Evolutionary conservation across 345 rosid genomes (phyloP).

Genomic region (Clausena lansium): DNA sequence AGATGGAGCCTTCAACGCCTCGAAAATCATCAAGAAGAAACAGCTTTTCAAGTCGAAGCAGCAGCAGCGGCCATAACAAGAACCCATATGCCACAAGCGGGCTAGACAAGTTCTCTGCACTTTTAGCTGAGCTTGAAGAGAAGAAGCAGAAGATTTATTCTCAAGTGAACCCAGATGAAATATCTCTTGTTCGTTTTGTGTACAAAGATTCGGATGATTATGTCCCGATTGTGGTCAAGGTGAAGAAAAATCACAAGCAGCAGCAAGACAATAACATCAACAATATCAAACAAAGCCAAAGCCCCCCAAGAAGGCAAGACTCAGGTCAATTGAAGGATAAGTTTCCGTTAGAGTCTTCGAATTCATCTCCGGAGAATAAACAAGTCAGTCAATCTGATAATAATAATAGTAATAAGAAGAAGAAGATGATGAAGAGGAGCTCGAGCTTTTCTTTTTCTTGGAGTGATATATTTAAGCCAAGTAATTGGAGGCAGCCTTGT

Average conservation of each 20-base stretch:
- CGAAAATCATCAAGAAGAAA: constrained; percentile 36
- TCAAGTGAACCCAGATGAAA: constrained; percentile 37
- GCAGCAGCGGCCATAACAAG: constrained; percentile 27
- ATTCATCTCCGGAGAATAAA: constrained; percentile 9
- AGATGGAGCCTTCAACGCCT: constrained; percentile 27
- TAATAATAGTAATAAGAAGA: constrained; percentile 5
- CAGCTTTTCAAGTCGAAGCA: constrained; percentile 14
- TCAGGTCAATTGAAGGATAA: neutral
- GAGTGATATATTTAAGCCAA: constrained; percentile 20
- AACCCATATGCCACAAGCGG: constrained; percentile 78
- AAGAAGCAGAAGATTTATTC: constrained; percentile 58
- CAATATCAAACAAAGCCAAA: constrained; percentile 8
- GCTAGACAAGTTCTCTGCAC: constrained; percentile 71
- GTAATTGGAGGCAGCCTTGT: constrained; percentile 39
- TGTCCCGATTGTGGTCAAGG: constrained; percentile 57
- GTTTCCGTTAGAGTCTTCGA: neutral
- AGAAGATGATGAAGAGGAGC: constrained; percentile 9
- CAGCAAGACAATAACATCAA: constrained; percentile 25
- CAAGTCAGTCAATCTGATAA: constrained; percentile 11
- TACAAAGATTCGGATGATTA: constrained; percentile 37
- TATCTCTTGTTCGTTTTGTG: constrained; percentile 56
- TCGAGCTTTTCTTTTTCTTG: constrained; percentile 9
- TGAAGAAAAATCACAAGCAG: constrained; percentile 30
- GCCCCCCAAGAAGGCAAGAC: neutral
- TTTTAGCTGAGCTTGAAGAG: constrained; percentile 56